Conservation (phyloP, 2,329 filamentous ascomycete species). For the Arthrocladium fulminans region DNA sequence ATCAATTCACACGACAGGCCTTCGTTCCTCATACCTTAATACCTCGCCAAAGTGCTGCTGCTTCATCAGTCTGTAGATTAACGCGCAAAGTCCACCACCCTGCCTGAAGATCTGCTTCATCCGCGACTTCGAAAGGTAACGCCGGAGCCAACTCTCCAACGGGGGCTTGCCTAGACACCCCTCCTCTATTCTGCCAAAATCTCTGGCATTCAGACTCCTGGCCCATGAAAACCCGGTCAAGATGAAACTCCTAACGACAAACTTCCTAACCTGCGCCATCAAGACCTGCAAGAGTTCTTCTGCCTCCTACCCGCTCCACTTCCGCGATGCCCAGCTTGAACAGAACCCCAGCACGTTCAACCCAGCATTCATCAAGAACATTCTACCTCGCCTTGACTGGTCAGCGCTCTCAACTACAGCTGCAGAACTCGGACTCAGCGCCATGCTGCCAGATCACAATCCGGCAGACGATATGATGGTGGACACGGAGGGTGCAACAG, state of each 20-base stretch:
- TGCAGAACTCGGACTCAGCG: slow-evolving; percentile 54
- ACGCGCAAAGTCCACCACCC: too few species aligned
- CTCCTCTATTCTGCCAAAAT: too few species aligned
- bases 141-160: too few species aligned
- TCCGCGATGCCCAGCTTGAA: slow-evolving; percentile 82
- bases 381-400: slow-evolving; percentile 86
- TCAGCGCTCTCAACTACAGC: slow-evolving; percentile 65
- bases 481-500: slow-evolving; percentile 14
- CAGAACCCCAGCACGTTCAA: slow-evolving; percentile 76
- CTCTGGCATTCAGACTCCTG: too few species aligned
- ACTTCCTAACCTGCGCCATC: slow-evolving; percentile 92
- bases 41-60: too few species aligned
- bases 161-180: too few species aligned
- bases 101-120: too few species aligned
- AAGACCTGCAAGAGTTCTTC: slow-evolving; percentile 83
- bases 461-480: slow-evolving; percentile 14
- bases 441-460: slow-evolving; percentile 25
- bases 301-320: slow-evolving; percentile 80
- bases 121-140: too few species aligned
- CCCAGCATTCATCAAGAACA: slow-evolving; percentile 68
- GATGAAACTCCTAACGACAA: slow-evolving; percentile 94
- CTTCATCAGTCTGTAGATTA: too few species aligned
- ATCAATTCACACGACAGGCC: too few species aligned
- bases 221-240: too few species aligned
- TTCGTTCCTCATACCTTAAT: too few species aligned